Conservation (phyloP, 345 rosid species). For the Conringia planisiliqua region DNA sequence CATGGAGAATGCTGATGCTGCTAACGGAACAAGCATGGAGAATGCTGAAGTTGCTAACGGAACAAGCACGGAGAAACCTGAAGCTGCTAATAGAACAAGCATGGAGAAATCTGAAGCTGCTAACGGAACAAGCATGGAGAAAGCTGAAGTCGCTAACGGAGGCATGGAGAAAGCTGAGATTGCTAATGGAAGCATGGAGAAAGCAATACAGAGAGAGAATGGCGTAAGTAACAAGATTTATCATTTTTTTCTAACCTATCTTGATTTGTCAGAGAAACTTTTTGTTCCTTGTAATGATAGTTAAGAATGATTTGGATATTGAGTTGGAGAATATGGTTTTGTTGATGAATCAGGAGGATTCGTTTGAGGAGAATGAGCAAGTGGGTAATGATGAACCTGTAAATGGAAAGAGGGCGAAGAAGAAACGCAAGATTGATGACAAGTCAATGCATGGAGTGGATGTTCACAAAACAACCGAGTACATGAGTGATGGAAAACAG, state of each 20-base stretch:
- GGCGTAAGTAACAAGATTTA: background rate
- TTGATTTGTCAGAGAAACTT: no score
- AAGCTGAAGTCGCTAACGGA: no score
- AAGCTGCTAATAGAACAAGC: no score
- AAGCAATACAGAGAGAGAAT: background rate
- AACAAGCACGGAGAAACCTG: background rate
- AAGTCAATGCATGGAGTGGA: background rate
- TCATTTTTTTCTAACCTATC: no score
- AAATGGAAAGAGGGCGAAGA: background rate
- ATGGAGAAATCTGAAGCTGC: background rate
- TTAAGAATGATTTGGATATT: background rate
- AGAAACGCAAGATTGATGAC: background rate
- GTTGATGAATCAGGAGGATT: constrained; percentile 8
- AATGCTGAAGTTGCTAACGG: background rate
- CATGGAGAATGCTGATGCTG: background rate
- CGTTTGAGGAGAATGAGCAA: background rate
- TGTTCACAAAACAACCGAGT: background rate
- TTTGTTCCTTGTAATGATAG: background rate
- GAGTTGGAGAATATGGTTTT: background rate
- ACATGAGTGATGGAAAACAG: background rate
- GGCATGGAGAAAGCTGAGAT: no score
- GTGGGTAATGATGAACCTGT: background rate
- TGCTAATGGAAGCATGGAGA: no score
- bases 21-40: no score
- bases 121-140: background rate